Percentiles rank a stretch among this genome's conserved stretches.
Evolutionary conservation across 148 eudicot genomes (phyloP).

Genomic region (Cornus kousa): DNA sequence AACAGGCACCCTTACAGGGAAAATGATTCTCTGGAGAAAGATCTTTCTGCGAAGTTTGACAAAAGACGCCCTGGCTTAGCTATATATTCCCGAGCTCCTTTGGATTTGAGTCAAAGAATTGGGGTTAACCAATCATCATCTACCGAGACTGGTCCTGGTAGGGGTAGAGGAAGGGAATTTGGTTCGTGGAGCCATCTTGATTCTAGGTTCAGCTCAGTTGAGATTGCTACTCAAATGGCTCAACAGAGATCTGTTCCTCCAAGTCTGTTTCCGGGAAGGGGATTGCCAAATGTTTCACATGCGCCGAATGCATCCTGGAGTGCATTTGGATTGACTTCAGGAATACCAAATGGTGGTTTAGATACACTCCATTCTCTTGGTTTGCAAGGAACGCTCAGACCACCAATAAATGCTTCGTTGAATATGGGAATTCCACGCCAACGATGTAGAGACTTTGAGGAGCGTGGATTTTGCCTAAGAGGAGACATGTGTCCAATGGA

Average conservation of each 20-base stretch:
- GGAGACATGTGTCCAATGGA: conserved; percentile 99
- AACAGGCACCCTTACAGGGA: conserved; percentile 55
- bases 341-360: conserved; percentile 67
- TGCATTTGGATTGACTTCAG: conserved; percentile 76
- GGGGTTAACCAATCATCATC: conserved; percentile 35
- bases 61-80: conserved; percentile 49
- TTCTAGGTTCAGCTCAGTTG: conserved; percentile 55
- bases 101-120: conserved; percentile 1
- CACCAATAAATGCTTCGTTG: conserved; percentile 58
- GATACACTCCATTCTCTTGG: conserved; percentile 77
- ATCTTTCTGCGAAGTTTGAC: conserved; percentile 45
- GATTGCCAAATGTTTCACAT: conserved; percentile 58
- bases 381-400: conserved; percentile 62
- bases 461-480: conserved; percentile 92
- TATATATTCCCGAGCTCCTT: conserved; percentile 37
- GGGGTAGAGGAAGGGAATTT: conserved; percentile 74
- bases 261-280: conserved; percentile 63
- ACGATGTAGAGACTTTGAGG: conserved; percentile 96
- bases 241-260: conserved; percentile 52
- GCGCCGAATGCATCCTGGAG: conserved; percentile 64
- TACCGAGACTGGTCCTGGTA: conserved; percentile 55
- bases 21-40: conserved; percentile 52
- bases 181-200: conserved; percentile 54
- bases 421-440: conserved; percentile 67
- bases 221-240: conserved; percentile 57